Base-by-base conservation (phyloP, 495 filamentous ascomycete genomes). In the Hyaloscypha bicolor region DNA sequence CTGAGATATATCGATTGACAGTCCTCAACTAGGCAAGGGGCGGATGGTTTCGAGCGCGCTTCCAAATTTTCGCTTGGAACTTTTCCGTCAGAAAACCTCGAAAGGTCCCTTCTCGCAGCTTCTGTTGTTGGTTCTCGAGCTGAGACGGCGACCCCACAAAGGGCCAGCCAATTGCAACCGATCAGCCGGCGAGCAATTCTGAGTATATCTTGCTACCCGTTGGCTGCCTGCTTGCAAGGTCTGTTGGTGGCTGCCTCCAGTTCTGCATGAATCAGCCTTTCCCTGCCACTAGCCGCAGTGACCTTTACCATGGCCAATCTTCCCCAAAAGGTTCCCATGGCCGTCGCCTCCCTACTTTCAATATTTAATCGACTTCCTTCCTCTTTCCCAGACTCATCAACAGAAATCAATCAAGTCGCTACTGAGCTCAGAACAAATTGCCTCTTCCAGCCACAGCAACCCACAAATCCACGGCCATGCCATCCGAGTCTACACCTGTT, bases 181-280 rank as follows among this genome's bases (percentile, higher is more conserved):
- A 48, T 48, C 42, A 48, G 9, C 11, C 42, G 42, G 42, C 16
- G 42, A 48, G 42, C 9, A 19, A 19, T 48, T 48, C 4, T 48
- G 9, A 19, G 42, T 48, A 48, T 19, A 48, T 48, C 42, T 48
- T 48, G 42, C 42, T 14, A 12, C 16, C 16, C 6, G 42, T 48
- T 48, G 42, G 42, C 16, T 48, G 42, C 16, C 42, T 48, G 42
- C 42, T 19, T 48, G 16, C 42, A 48, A 48, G 11, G 42, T 19
- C 1, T 19, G 4, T 4, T 11, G 12, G 35, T 0, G 3, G 16
- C 11, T 14, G 4, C 42, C 42, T 4, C 8, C 1, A 4, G 9
- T 48, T 48, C 16, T 48, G 42, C 42, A 48, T 48, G 42, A 48
- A 48, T 48, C 42, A 48, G 42, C 42, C 42, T 19, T 48, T 48